phyloP scores from a whole-genome alignment of 164 flowering plant genomes.

The Stephania cephalantha region DNA sequence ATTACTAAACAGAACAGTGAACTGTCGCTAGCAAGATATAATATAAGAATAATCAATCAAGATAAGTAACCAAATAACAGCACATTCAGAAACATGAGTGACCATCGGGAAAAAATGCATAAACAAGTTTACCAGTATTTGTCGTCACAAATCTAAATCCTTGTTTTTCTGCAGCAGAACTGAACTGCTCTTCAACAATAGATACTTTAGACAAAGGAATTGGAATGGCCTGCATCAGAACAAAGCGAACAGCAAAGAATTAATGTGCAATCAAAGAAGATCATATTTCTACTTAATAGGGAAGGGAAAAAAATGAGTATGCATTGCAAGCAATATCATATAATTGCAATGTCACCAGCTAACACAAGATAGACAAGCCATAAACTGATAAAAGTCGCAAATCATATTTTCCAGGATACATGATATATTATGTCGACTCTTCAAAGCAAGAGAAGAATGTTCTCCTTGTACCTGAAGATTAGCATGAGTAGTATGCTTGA shows the following conservation, averaged over 20 bases:
- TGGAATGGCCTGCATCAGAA: constrained; percentile 64
- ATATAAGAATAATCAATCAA: neutral
- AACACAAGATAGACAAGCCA: neutral
- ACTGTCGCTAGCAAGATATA: neutral
- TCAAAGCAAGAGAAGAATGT: neutral
- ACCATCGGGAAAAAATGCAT: neutral
- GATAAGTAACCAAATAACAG: neutral
- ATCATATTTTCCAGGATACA: neutral
- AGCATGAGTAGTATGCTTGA: constrained; percentile 67
- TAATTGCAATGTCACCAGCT: neutral
- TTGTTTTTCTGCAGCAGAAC: constrained; percentile 69
- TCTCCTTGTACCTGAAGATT: constrained; percentile 73
- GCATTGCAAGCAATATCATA: too few species aligned
- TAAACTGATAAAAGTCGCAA: neutral
- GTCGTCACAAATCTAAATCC: constrained; percentile 54
- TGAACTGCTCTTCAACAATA: constrained; percentile 44
- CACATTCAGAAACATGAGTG: neutral
- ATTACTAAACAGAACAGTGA: too few species aligned
- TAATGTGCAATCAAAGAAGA: neutral
- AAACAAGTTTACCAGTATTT: constrained; percentile 49
- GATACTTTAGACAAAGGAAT: constrained; percentile 61
- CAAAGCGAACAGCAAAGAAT: neutral
- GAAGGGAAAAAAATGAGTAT: neutral
- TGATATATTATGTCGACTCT: neutral
- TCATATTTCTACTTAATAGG: neutral